These are phyloP conservation scores for Setaria italica DNA, from an alignment of 202 grass and related monocot species.

Conservation along the genomic window DNA sequence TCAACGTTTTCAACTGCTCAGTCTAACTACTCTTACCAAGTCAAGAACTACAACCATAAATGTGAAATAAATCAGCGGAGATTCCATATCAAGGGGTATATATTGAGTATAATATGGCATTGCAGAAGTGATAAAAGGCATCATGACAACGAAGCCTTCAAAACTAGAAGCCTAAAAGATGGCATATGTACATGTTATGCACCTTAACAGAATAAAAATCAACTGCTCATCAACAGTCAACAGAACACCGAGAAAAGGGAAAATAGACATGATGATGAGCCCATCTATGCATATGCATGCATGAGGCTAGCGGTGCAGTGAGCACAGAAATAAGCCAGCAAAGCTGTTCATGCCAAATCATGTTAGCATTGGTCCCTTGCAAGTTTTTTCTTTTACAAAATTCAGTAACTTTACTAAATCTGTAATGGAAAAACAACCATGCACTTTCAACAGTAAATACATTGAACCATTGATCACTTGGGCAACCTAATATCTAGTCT, in stretches of 20 bases:
- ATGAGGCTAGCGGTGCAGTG: not conserved
- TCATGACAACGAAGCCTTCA: not conserved
- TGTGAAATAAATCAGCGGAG: not conserved
- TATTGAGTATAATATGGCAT: conserved; percentile 3
- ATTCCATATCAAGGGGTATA: not conserved
- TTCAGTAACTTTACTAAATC: not conserved
- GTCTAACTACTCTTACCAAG: not conserved
- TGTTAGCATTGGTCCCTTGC: not conserved
- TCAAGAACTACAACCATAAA: not conserved
- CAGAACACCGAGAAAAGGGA: not conserved
- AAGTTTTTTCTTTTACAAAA: not conserved
- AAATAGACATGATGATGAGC: not conserved
- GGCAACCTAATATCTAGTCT: conserved; percentile 1
- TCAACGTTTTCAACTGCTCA: not conserved
- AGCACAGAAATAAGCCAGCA: not conserved
- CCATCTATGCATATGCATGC: not conserved
- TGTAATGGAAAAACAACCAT: not conserved
- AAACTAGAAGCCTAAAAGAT: not conserved
- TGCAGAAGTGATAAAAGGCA: conserved; percentile 3
- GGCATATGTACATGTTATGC: not conserved
- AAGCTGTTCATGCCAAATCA: not conserved
- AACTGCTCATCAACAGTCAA: not conserved
- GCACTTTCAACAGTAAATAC: not conserved
- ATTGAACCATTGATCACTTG: not conserved
- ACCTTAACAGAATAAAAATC: not conserved